phyloP scores from a whole-genome alignment of 2,329 filamentous ascomycete genomes.

The Pseudogymnoascus sp. region DNA sequence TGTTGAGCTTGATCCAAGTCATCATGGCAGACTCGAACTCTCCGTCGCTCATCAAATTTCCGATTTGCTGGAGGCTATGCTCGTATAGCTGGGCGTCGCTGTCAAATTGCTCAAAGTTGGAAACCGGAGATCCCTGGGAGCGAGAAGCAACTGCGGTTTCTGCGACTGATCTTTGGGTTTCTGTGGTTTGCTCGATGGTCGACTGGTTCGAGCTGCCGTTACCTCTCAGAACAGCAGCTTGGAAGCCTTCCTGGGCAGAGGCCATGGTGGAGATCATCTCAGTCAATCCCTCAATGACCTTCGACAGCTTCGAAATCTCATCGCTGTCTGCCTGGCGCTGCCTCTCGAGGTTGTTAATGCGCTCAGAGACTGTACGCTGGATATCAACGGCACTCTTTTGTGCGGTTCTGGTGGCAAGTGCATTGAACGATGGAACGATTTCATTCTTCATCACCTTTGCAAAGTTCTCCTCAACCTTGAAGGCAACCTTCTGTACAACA shows the following conservation, averaged over 20 bases:
- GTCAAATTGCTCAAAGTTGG: not conserved
- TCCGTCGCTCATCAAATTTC: conserved; percentile 45
- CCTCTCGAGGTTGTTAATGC: conserved; percentile 11
- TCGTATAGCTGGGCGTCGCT: not conserved
- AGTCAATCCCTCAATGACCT: conserved; percentile 57
- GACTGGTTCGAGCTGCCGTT: conserved; percentile 34
- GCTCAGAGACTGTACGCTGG: conserved; percentile 45
- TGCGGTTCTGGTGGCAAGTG: conserved; percentile 56
- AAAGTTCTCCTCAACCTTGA: conserved; percentile 64
- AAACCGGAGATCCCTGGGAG: not conserved
- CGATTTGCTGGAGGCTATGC: conserved; percentile 5
- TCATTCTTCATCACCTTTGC: conserved; percentile 51
- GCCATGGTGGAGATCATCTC: conserved; percentile 65
- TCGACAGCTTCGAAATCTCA: conserved; percentile 68
- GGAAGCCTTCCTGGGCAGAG: conserved; percentile 58
- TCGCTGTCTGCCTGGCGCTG: conserved; percentile 32
- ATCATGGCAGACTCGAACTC: conserved; percentile 57
- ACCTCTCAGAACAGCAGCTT: conserved; percentile 54
- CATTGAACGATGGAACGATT: conserved; percentile 59
- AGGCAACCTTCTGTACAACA: conserved; percentile 57
- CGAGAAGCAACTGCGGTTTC: not conserved
- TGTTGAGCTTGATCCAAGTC: conserved; percentile 44
- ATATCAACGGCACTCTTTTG: conserved; percentile 62
- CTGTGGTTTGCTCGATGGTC: conserved; percentile 29
- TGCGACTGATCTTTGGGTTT: not conserved